A percentile compares a stretch with the other conserved stretches of the same genome.
Evolutionary conservation across 225 moss, liverwort and hornwort species (phyloP).

Genomic region (Polytrichum formosum): DNA sequence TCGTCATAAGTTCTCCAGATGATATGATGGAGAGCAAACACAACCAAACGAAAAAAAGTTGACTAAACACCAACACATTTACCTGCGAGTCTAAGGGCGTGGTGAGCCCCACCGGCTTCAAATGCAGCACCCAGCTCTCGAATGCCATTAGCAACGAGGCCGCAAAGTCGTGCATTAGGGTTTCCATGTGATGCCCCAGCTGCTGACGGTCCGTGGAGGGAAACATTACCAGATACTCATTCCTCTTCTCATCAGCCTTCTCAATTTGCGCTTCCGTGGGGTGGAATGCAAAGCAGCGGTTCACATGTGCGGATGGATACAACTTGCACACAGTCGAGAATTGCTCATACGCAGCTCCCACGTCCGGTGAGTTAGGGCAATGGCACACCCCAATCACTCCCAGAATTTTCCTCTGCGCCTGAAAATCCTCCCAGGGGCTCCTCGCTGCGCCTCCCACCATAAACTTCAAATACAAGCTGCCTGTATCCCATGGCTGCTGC

Average conservation of each 20-base stretch:
- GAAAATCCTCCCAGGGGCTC: conserved; percentile 98
- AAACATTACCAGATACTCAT: conserved; percentile 79
- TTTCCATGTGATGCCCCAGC: conserved; percentile 88
- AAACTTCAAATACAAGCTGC: conserved; percentile 79
- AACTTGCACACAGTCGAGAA: conserved; percentile 87
- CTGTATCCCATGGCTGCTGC: conserved; percentile 89
- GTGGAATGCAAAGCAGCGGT: conserved; percentile 89
- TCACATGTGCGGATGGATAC: conserved; percentile 91
- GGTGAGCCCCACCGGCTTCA: conserved; percentile 80
- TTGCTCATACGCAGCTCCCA: conserved; percentile 82
- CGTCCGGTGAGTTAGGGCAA: conserved; percentile 78
- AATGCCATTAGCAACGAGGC: conserved; percentile 98
- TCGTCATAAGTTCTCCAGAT: no score
- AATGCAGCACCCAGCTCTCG: conserved; percentile 90
- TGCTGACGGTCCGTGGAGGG: conserved; percentile 76
- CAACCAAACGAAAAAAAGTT: no score
- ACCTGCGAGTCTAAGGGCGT: conserved; percentile 93
- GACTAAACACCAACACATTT: no score
- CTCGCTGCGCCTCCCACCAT: conserved; percentile 80
- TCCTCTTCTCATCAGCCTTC: conserved; percentile 76
- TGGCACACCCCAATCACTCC: conserved; percentile 95
- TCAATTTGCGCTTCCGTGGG: conserved; percentile 77
- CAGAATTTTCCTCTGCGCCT: conserved; percentile 80
- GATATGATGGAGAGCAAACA: no score
- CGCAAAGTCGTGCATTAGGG: conserved; percentile 92